Base-by-base conservation (phyloP, 2,329 filamentous ascomycete species). In the Penicillium palitans region DNA sequence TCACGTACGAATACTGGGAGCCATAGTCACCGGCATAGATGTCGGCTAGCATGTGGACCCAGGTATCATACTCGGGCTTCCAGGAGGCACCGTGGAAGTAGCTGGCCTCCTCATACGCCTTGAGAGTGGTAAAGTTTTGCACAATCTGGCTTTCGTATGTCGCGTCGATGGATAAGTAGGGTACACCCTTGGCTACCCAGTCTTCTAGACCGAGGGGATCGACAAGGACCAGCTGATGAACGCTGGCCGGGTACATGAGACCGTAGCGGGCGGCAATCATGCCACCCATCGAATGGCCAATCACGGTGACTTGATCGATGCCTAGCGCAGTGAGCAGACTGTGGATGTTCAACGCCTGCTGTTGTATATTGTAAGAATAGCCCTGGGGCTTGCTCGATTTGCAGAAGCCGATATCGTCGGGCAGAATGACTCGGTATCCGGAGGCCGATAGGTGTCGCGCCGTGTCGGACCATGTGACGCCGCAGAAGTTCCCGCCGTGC, bases 401-500 rank as follows among this genome's bases (percentile, higher is more conserved):
- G 58, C 60, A 62, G n/a, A 62, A 62, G 19, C 60, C 60, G 24
- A 62, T 62, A 39, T 62, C 60, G 17, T 62, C 60, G 24, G 60
- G 58, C n/a, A 62, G 13, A 6, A 62, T 62, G 13, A 62, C 60
- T 51, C 60, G 54, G 44, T 62, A 62, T 33, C 60, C 60, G 3
- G 46, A 46, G 7, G 60, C 60, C 4, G 60, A 57, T 15, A 61
- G 39, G 4, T 60, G 50, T 21, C 60, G 57, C 37, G 60, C 60
- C 1, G 60, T 61, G 40, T 53, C 60, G 21, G 57, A 57, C 60
- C 60, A 62, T 49, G 60, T 62, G 10, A 58, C 60, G 19, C 60
- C 45, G 35, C 60, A 61, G 47, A 61, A 61, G 37, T 61, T 61
- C 12, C 60, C 60, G 1, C 60, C 60, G 29, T 61, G 60, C 13